Conservation (phyloP, 1,139 yeast genomes). For the Scheffersomyces segobiensis region DNA sequence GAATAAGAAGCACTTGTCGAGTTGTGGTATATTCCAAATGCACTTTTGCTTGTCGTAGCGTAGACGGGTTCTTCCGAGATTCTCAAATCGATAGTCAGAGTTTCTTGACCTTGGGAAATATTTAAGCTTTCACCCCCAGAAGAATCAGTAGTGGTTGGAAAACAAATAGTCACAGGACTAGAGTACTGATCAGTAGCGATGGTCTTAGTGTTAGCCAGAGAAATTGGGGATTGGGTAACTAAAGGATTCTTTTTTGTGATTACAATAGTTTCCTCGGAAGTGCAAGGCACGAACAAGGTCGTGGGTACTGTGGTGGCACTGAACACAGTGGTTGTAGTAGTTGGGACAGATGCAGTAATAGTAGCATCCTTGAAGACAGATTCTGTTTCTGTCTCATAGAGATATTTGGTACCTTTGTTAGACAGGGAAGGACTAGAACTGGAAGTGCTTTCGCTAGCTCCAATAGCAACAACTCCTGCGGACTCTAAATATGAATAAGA, state of each 20-base stretch:
- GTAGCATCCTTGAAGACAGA: slow-evolving; percentile 4
- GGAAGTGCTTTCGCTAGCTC: neutral
- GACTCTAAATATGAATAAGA: neutral
- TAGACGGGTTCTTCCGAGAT: slow-evolving; percentile 2
- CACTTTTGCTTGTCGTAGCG: neutral
- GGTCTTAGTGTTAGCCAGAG: slow-evolving; percentile 11
- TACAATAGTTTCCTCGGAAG: slow-evolving; percentile 19
- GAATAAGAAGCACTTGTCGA: neutral
- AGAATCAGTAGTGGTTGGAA: neutral
- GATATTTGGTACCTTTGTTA: slow-evolving; percentile 9
- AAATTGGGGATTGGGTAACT: slow-evolving; percentile 21
- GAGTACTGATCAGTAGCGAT: slow-evolving; percentile 9
- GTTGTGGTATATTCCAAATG: neutral
- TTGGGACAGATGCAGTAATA: slow-evolving; percentile 20
- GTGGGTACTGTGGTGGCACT: slow-evolving; percentile 24
- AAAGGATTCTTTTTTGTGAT: slow-evolving; percentile 30
- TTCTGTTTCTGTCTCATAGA: slow-evolving; percentile 7
- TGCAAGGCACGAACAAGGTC: slow-evolving; percentile 18
- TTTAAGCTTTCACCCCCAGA: neutral
- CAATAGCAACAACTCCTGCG: neutral
- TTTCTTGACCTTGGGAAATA: neutral
- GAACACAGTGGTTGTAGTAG: slow-evolving; percentile 28
- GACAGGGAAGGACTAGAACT: neutral
- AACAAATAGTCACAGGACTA: slow-evolving; percentile 6
- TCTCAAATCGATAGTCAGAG: slow-evolving; percentile 12